Evolutionary conservation across 257 asterid species (phyloP).

Genomic region (Solanum stenotomum): DNA sequence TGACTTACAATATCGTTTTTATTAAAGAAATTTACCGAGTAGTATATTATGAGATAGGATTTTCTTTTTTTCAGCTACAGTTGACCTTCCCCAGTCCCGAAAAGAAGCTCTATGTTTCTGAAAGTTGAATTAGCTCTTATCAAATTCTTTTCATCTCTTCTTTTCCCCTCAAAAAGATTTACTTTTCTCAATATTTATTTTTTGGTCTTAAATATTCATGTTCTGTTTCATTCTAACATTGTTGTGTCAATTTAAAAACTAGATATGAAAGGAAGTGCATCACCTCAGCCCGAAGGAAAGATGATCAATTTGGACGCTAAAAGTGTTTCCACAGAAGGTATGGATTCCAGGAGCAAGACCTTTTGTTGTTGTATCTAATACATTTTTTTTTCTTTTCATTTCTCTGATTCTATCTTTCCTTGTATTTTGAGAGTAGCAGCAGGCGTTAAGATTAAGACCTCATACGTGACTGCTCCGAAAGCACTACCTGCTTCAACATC

Average conservation of each 20-base stretch:
- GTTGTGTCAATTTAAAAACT: not conserved
- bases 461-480: not conserved
- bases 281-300: not conserved
- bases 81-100: not conserved
- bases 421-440: not conserved
- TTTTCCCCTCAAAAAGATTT: not conserved
- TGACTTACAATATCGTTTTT: not conserved
- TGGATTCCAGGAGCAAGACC: not conserved
- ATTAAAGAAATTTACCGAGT: not conserved
- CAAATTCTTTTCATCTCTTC: not conserved
- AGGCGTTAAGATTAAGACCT: not conserved
- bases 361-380: not conserved
- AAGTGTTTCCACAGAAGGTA: not conserved
- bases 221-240: not conserved
- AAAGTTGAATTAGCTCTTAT: not conserved
- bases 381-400: not conserved
- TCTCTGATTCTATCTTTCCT: not conserved
- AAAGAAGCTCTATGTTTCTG: not conserved
- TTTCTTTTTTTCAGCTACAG: not conserved
- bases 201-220: not conserved
- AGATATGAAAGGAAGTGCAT: not conserved
- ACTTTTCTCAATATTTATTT: not conserved
- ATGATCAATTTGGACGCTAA: not conserved
- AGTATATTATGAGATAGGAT: not conserved
- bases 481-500: not conserved